A percentile compares a stretch with the other conserved stretches of the same genome.
These are phyloP conservation scores for Podospora pseudoanserina DNA, from an alignment of 495 filamentous ascomycete species.

Conservation along the genomic window DNA sequence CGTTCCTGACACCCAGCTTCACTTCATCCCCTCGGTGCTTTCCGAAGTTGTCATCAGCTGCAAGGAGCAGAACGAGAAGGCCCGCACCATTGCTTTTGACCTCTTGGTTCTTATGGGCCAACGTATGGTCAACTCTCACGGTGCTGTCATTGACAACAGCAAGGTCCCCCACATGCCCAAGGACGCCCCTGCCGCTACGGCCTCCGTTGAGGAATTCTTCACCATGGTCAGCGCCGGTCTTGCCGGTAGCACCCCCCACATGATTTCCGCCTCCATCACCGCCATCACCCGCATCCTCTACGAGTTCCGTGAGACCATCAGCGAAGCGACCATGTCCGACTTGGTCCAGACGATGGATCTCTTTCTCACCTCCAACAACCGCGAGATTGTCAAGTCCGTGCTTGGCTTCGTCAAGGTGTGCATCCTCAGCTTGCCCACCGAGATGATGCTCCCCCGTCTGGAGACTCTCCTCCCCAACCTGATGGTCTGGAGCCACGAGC, in stretches of 20 bases:
- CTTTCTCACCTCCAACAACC: slow-evolving; percentile 90
- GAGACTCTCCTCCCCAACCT: slow-evolving; percentile 75
- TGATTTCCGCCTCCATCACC: slow-evolving; percentile 91
- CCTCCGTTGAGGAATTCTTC: slow-evolving; percentile 89
- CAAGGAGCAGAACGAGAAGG: slow-evolving; percentile 96
- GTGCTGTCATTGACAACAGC: slow-evolving; percentile 74
- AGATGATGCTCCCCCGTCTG: slow-evolving; percentile 70
- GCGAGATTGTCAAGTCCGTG: slow-evolving; percentile 89
- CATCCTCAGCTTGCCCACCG: slow-evolving; percentile 74
- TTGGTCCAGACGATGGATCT: slow-evolving; percentile 89
- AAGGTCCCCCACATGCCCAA: slow-evolving; percentile 80
- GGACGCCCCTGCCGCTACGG: slow-evolving; percentile 69
- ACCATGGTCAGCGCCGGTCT: slow-evolving; percentile 97
- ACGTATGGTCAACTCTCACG: slow-evolving; percentile 62
- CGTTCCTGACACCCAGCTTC: slow-evolving; percentile 68
- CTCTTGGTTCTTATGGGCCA: slow-evolving; percentile 84
- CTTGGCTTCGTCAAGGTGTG: slow-evolving; percentile 96
- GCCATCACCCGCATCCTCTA: slow-evolving; percentile 88
- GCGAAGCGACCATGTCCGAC: slow-evolving; percentile 57
- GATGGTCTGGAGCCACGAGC: slow-evolving; percentile 95
- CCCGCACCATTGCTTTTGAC: slow-evolving; percentile 82
- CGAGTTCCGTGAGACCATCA: slow-evolving; percentile 68
- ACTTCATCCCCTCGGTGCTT: slow-evolving; percentile 88
- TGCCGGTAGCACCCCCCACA: slow-evolving; percentile 85
- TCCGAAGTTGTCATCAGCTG: slow-evolving; percentile 90